Evolutionary conservation across 129 eudicot genomes (phyloP).

Genomic region (Tanacetum coccineum): DNA sequence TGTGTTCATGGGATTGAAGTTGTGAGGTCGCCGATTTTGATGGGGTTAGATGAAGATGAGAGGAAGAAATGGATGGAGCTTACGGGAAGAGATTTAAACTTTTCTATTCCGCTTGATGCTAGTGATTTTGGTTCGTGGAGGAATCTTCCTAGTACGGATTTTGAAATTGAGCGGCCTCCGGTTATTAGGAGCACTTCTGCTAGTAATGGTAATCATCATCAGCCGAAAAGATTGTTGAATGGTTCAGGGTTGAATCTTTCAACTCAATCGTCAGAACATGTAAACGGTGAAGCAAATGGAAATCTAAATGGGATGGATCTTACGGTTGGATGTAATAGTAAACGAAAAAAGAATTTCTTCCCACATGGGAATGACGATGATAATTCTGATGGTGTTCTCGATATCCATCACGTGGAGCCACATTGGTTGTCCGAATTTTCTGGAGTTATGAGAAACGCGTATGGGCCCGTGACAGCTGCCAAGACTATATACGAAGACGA

Average conservation of each 20-base stretch:
- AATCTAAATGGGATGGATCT: conserved; percentile 47
- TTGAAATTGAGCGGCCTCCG: conserved; percentile 59
- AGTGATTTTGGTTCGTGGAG: conserved; percentile 57
- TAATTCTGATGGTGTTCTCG: conserved; percentile 43
- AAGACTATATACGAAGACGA: conserved; percentile 81
- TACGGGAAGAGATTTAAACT: conserved; percentile 61
- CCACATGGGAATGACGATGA: conserved; percentile 56
- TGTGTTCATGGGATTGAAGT: conserved; percentile 84
- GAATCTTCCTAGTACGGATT: conserved; percentile 48
- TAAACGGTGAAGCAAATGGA: conserved; percentile 35
- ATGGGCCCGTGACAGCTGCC: conserved; percentile 77
- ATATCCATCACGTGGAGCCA: conserved; percentile 53
- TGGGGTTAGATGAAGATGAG: conserved; percentile 54
- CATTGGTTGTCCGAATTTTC: conserved; percentile 63
- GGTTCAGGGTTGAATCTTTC: conserved; percentile 66
- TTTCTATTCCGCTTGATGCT: conserved; percentile 65
- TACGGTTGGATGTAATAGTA: conserved; percentile 37
- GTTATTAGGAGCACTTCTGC: conserved; percentile 28
- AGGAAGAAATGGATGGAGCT: conserved; percentile 67
- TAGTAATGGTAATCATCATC: conserved; percentile 30
- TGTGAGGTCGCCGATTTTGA: conserved; percentile 56
- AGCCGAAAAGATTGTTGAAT: conserved; percentile 47
- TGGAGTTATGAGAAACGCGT: conserved; percentile 71
- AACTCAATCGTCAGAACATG: conserved; percentile 42
- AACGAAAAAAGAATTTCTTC: conserved; percentile 48